A percentile compares a stretch with the other conserved stretches of the same genome.
Evolutionary conservation across 345 rosid genomes (phyloP).

Genomic region (Pistacia atlantica): DNA sequence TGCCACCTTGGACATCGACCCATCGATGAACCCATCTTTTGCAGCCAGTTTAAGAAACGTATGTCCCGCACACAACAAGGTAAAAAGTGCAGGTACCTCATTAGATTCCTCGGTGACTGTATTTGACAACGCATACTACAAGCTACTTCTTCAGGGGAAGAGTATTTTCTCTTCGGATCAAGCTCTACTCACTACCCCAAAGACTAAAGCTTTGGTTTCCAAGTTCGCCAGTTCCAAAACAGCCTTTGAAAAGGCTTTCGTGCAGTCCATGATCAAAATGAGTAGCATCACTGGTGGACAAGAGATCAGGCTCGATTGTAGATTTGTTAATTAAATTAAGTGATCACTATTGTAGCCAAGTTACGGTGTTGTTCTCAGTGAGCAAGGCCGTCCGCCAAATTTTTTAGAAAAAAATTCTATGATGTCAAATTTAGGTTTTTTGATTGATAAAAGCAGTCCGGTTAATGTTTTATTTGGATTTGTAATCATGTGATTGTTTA

Average conservation of each 20-base stretch:
- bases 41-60: conserved; percentile 51
- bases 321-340: conserved; percentile 33
- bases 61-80: conserved; percentile 65
- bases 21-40: conserved; percentile 63
- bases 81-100: conserved; percentile 61
- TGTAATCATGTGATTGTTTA: background rate
- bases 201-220: conserved; percentile 54
- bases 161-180: conserved; percentile 83
- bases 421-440: background rate
- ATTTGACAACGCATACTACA: conserved; percentile 74
- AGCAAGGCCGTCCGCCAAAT: background rate
- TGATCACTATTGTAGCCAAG: too few relatives aligned
- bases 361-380: background rate
- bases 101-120: conserved; percentile 43
- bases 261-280: conserved; percentile 85
- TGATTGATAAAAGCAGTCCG: background rate
- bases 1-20: conserved; percentile 54
- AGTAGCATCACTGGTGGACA: conserved; percentile 71
- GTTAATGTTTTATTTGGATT: too few relatives aligned
- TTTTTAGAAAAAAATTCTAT: background rate
- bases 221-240: conserved; percentile 51
- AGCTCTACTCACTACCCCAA: conserved; percentile 53
- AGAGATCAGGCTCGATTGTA: conserved; percentile 79
- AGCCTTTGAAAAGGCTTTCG: conserved; percentile 61
- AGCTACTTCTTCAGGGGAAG: conserved; percentile 65